Conservation (phyloP, 116 monocot genomes). For the Dioscorea cayenensis region DNA sequence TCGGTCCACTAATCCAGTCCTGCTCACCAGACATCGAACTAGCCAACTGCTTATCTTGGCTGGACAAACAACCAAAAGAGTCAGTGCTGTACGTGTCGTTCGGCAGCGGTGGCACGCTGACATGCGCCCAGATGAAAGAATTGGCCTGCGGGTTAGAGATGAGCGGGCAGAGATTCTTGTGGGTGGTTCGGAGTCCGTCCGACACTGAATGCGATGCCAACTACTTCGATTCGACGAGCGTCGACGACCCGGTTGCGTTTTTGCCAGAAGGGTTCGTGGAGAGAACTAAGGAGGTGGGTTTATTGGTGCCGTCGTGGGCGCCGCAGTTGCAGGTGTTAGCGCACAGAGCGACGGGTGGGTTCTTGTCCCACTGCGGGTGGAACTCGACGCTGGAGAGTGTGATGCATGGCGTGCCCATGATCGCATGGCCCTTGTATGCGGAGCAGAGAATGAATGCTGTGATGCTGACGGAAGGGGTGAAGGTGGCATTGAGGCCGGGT, state of each 20-base stretch:
- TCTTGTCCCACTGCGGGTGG: slow-evolving; percentile 43
- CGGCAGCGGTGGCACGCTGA: slow-evolving; percentile 28
- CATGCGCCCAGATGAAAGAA: slow-evolving; percentile 22
- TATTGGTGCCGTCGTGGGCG: slow-evolving; percentile 33
- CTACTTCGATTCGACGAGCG: not conserved
- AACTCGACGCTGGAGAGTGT: slow-evolving; percentile 40
- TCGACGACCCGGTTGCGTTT: not conserved
- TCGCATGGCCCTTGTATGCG: slow-evolving; percentile 36
- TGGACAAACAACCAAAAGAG: not conserved
- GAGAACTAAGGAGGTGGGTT: slow-evolving; percentile 19
- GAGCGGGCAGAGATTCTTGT: slow-evolving; percentile 34
- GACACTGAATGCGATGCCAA: not conserved
- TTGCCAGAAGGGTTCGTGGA: slow-evolving; percentile 43
- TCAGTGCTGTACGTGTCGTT: slow-evolving; percentile 38
- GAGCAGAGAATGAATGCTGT: slow-evolving; percentile 34
- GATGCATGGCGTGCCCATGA: slow-evolving; percentile 35
- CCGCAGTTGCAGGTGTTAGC: slow-evolving; percentile 26
- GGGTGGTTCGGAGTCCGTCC: slow-evolving; percentile 22
- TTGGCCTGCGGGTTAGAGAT: slow-evolving; percentile 32
- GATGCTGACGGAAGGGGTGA: slow-evolving; percentile 17
- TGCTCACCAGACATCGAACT: not conserved
- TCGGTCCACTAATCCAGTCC: not conserved
- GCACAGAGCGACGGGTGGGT: slow-evolving; percentile 30
- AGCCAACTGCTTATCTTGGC: not conserved
- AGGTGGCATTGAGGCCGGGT: slow-evolving; percentile 19